Percentiles rank a stretch among this genome's conserved stretches.
Evolutionary conservation across 2,329 filamentous ascomycete genomes (phyloP).

Genomic region (Cadophora malorum): DNA sequence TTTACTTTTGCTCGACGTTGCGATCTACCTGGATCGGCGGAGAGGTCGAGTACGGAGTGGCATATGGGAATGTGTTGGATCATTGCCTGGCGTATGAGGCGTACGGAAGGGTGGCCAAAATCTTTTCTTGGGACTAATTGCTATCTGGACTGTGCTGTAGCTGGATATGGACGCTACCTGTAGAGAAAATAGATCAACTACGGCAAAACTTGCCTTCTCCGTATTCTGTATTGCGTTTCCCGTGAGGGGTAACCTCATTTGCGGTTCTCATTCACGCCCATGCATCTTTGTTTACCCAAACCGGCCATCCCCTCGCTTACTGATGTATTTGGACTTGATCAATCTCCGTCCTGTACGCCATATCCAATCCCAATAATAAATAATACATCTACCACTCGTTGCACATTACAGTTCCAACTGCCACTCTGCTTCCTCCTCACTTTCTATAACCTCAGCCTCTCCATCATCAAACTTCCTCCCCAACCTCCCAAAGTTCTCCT

Average conservation of each 20-base stretch:
- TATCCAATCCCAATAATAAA: not conserved
- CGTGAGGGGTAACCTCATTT: too few relatives aligned
- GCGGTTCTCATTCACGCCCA: too few relatives aligned
- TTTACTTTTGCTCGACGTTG: not conserved
- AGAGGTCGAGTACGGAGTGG: too few relatives aligned
- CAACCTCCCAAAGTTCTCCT: conserved; percentile 51
- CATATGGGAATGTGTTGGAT: too few relatives aligned
- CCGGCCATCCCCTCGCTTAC: not conserved
- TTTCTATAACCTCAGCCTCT: conserved; percentile 3
- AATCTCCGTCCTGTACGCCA: not conserved
- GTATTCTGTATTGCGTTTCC: too few relatives aligned
- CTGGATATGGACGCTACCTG: conserved; percentile 1
- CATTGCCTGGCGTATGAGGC: conserved; percentile 15
- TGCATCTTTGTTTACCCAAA: too few relatives aligned
- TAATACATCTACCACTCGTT: not conserved
- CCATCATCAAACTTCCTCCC: conserved; percentile 37
- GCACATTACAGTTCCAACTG: conserved; percentile 8
- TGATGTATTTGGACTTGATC: not conserved
- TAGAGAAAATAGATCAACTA: conserved; percentile 4
- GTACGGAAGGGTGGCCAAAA: conserved; percentile 7
- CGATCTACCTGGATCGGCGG: too few relatives aligned
- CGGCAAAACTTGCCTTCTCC: not conserved
- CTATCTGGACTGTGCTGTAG: not conserved
- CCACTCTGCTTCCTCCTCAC: not conserved
- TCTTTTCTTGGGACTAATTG: not conserved